Evolutionary conservation across 176 grass and related monocot species (phyloP), one percentile per base, ranked within the genome.

Genomic region (sorghum (Sorghum bicolor)): DNA sequence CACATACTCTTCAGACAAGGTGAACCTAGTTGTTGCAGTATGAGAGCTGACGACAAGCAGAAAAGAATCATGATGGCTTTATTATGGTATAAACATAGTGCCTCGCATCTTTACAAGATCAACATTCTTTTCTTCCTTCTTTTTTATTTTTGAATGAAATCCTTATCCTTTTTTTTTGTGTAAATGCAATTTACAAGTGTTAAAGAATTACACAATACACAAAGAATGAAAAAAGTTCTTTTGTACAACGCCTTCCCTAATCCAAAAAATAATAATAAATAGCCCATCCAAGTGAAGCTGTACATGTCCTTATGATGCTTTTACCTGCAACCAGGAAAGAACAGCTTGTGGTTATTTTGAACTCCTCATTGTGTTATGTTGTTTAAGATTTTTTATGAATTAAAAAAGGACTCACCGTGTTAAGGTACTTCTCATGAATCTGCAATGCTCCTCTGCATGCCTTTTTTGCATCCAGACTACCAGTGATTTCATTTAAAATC

Each of bases 401-500:
- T 68, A 41, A 73, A 64, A 39, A 43, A 82, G 67, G 29, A 74
- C 87, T 74, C 76, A 96, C 93, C 26, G 87, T 82, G 71, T 52
- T 91, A 71, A 99, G 81, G 87, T 99, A 99, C 52, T 89, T 99
- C 64, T 73, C 83, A n/a, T 99, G 93, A 78, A 99, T 82, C 67
- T 88, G 90, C 80, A 99, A 78, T 63, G 96, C 96, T 76, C 75
- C 80, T 83, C 87, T 89, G 65, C 93, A 99, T 70, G 96, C 93
- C 78, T 96, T 88, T 78, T 92, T 99, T 60, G 93, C 96, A 86
- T 99, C 93, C 84, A 99, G 86, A 64, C 76, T 94, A 87, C 93
- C 96, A 31, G 93, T 99, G 64, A 99, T 90, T 58, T 99, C 96
- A 60, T 96, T 99, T 75, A 99, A 87, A 19, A 99, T 92, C 96